Base-by-base conservation (phyloP, 163 green algal species). In the Coccomyxa subellipsoidea region DNA sequence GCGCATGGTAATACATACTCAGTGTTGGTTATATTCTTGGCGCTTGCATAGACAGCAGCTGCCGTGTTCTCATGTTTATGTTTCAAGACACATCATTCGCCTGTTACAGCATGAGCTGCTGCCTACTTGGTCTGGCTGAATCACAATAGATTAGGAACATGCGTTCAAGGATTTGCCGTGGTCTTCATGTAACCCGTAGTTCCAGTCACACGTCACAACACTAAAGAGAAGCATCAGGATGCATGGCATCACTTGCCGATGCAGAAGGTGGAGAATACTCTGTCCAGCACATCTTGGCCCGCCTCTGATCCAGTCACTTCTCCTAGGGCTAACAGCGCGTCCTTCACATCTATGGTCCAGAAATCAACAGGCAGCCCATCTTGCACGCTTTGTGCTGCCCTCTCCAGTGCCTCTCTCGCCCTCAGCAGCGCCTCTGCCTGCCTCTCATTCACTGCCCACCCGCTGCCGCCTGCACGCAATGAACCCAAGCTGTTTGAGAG, bases 361-460 rank as follows among this genome's bases (percentile, higher is more conserved):
- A 97, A 98, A 85, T 99, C 96, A 7, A 98, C 77, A 0, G 96
- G 95, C 82, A 98, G 83, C 9, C 89, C 89, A 0, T 84, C 83
- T 0, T 82, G 66, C 8, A 97, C 88, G 87, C 89, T 96, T 34
- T 92, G 85, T 37, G 80, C 37, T 27, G 81, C 79, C 77, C 77
- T 69, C 80, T 71, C 34, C 10, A 96, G 77, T 32, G 91, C 88
- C 83, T 95, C 91, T 36, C 91, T 79, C 5, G 93, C 92, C 0
- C 92, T 82, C 1, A 94, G 88, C 77, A 98, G 89, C 66, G 95
- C 95, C 84, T 98, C 95, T 18, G 91, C 91, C 86, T 98, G 95
- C 35, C 95, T 87, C 86, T 97, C 90, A 80, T 98, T 98, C 23
- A 97, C 94, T 0, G 93, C 89, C 96, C 96, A 99, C 34, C 87